Evolutionary conservation across 768 basidiomycete genomes (phyloP).

Genomic region (Tricholoma matsutake): DNA sequence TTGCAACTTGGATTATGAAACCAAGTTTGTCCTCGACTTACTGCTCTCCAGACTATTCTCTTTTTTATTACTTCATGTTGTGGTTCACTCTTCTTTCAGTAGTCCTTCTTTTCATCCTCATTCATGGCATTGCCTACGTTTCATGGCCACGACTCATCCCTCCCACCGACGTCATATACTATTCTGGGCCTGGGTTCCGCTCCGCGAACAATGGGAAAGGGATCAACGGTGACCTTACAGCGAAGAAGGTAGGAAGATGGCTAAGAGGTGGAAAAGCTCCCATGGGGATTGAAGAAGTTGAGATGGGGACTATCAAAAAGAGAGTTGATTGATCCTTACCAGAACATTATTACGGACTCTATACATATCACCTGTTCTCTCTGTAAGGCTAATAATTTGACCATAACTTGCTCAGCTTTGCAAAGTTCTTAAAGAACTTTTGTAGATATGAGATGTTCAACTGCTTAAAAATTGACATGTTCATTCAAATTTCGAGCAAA

Average conservation of each 20-base stretch:
- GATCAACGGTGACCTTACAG: conserved; percentile 28
- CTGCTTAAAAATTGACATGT: too few relatives aligned
- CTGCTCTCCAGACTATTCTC: conserved; percentile 64
- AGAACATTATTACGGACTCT: not conserved
- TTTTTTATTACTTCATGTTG: conserved; percentile 79
- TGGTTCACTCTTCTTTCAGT: conserved; percentile 67
- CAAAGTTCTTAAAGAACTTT: too few relatives aligned
- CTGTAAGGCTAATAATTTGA: too few relatives aligned
- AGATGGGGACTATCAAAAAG: conserved; percentile 76
- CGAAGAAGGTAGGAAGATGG: conserved; percentile 38
- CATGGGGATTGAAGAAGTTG: conserved; percentile 62
- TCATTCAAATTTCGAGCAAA: too few relatives aligned
- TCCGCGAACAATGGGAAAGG: conserved; percentile 78
- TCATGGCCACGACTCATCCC: conserved; percentile 90
- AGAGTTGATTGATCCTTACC: conserved; percentile 53
- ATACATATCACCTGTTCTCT: not conserved
- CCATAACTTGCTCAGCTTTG: too few relatives aligned
- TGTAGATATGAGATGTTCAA: too few relatives aligned
- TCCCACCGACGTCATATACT: conserved; percentile 81
- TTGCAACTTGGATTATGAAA: conserved; percentile 12
- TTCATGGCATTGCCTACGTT: conserved; percentile 93
- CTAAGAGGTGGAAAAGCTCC: conserved; percentile 36
- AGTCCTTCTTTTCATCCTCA: conserved; percentile 68
- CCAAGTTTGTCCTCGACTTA: not conserved
- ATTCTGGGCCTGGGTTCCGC: conserved; percentile 85